phyloP scores from a whole-genome alignment of 2,329 filamentous ascomycete species.

The Neopestalotiopsis rosae region DNA sequence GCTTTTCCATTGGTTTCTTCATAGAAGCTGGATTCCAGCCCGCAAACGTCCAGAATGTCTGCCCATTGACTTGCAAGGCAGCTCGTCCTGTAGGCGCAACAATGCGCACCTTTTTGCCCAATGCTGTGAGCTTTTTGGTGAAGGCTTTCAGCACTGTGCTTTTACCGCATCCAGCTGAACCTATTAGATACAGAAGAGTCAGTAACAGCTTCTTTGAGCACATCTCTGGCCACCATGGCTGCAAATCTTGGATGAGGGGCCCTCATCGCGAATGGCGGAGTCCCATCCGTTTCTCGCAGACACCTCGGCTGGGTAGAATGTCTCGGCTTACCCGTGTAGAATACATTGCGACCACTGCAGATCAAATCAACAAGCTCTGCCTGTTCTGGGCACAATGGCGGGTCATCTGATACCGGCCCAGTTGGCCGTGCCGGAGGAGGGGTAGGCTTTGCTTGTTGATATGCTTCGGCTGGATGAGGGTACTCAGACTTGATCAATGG shows the following conservation, averaged over 20 bases:
- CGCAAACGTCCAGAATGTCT: constrained; percentile 62
- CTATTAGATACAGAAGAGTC: constrained; percentile 29
- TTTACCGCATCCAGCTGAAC: constrained; percentile 66
- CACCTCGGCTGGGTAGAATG: no score
- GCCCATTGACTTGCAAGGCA: constrained; percentile 60
- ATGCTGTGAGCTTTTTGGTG: constrained; percentile 40
- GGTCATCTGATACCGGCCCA: constrained; percentile 22
- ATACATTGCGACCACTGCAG: constrained; percentile 58
- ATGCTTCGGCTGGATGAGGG: neutral
- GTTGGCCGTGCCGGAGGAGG: neutral
- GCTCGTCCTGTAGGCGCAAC: constrained; percentile 66
- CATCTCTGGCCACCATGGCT: neutral
- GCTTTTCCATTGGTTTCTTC: constrained; percentile 43
- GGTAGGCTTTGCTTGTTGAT: neutral
- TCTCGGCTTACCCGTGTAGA: constrained; percentile 54
- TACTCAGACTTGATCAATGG: neutral
- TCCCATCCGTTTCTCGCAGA: no score
- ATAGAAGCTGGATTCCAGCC: constrained; percentile 57
- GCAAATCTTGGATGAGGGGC: neutral
- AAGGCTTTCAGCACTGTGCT: constrained; percentile 59
- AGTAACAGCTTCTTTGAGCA: neutral
- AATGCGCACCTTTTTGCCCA: constrained; percentile 50
- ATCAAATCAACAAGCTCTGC: constrained; percentile 55
- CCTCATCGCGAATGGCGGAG: no score
- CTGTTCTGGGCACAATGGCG: constrained; percentile 52